phyloP scores from a whole-genome alignment of 2,329 filamentous ascomycete species.

The Fusarium lateritium region DNA sequence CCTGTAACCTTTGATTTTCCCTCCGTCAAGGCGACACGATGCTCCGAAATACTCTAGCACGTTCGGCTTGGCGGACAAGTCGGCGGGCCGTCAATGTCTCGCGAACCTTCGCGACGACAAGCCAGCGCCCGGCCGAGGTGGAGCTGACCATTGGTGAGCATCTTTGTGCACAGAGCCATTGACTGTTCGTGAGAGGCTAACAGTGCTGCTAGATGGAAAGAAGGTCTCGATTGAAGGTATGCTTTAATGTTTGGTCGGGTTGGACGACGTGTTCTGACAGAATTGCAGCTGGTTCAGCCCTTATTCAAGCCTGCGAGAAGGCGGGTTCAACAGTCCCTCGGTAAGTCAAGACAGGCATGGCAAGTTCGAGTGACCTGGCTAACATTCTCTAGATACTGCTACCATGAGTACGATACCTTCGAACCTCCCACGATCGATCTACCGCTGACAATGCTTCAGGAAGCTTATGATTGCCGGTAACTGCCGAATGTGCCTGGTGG shows the following conservation, averaged over 20 bases:
- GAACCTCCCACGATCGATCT: slow-evolving; percentile 48
- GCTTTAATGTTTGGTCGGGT: slow-evolving; percentile 39
- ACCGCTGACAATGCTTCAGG: slow-evolving; percentile 67
- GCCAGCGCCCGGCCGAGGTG: slow-evolving; percentile 87
- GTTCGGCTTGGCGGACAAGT: slow-evolving; percentile 77
- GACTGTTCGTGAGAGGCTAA: slow-evolving; percentile 52
- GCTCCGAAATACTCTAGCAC: slow-evolving; percentile 77
- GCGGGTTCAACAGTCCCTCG: slow-evolving; percentile 90
- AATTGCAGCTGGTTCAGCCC: slow-evolving; percentile 86
- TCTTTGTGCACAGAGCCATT: slow-evolving; percentile 51
- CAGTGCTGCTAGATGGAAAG: slow-evolving; percentile 82
- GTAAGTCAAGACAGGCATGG: slow-evolving; percentile 61
- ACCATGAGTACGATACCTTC: slow-evolving; percentile 84
- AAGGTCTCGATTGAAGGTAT: slow-evolving; percentile 98
- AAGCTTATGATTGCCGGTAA: slow-evolving; percentile 99
- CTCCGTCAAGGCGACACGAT: slow-evolving; percentile 74
- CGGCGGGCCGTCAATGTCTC: slow-evolving; percentile 72
- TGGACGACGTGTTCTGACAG: slow-evolving; percentile 54
- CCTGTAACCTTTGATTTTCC: slow-evolving; percentile 57
- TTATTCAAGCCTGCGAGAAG: slow-evolving; percentile 99
- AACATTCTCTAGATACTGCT: slow-evolving; percentile 83
- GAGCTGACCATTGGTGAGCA: slow-evolving; percentile 91
- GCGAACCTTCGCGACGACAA: slow-evolving; percentile 86
- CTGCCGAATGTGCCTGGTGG: slow-evolving; percentile 99
- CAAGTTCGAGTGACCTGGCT: slow-evolving; percentile 51